Conservation (phyloP, 495 filamentous ascomycete species). For the Penicillium bovifimosum region DNA sequence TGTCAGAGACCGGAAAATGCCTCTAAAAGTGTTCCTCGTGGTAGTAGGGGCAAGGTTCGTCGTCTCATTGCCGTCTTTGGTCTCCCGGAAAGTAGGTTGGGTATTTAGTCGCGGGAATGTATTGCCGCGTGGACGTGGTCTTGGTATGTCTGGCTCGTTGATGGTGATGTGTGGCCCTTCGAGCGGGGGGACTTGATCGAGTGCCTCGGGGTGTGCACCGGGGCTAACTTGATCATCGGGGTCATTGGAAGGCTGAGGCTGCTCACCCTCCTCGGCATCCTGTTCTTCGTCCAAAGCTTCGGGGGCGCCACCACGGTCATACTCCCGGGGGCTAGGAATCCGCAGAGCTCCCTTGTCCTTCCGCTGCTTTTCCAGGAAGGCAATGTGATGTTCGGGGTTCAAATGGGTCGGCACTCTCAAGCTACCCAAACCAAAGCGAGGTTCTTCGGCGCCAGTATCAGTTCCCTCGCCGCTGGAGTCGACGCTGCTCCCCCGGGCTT, state of each 20-base stretch:
- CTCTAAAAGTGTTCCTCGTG: slow-evolving; percentile 31
- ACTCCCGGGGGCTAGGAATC: slow-evolving; percentile 83
- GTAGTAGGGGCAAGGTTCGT: slow-evolving; percentile 16
- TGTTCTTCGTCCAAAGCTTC: slow-evolving; percentile 52
- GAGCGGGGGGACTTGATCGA: slow-evolving; percentile 26
- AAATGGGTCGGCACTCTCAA: slow-evolving; percentile 47
- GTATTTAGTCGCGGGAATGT: slow-evolving; percentile 40
- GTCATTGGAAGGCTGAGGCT: slow-evolving; percentile 10
- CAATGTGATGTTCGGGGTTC: slow-evolving; percentile 72
- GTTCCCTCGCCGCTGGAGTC: slow-evolving; percentile 17
- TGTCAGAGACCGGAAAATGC: slow-evolving; percentile 36
- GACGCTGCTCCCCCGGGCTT: slow-evolving; percentile 14
- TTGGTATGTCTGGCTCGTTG: slow-evolving; percentile 50
- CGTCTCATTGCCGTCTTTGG: slow-evolving; percentile 12
- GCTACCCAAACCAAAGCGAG: slow-evolving; percentile 23
- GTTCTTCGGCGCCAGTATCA: slow-evolving; percentile 7
- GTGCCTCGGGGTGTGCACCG: slow-evolving; percentile 19
- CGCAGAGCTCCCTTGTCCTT: slow-evolving; percentile 67
- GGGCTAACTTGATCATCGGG: background rate
- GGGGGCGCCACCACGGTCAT: slow-evolving; percentile 71
- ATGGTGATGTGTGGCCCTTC: slow-evolving; percentile 56
- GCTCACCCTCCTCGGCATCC: slow-evolving; percentile 22
- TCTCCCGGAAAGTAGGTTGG: slow-evolving; percentile 33
- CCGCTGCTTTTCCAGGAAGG: slow-evolving; percentile 80
- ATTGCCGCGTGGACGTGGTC: slow-evolving; percentile 28